These are phyloP conservation scores for Coniochaeta sp. DNA, from an alignment of 2,329 filamentous ascomycete species.

Conservation along the genomic window DNA sequence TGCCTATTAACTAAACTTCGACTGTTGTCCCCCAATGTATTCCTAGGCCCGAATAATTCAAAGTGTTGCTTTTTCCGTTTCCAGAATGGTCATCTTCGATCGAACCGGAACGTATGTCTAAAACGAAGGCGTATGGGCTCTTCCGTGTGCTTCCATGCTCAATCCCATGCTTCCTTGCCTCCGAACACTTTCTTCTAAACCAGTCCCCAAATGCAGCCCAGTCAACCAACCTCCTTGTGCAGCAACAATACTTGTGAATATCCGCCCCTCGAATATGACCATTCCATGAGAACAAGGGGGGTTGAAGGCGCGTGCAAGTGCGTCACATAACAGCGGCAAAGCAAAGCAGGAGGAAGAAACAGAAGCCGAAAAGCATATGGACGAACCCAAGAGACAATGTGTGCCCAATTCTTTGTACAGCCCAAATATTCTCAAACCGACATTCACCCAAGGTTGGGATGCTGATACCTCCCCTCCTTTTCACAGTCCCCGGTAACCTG, in stretches of 20 bases:
- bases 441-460: neutral
- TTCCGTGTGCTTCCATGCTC: neutral
- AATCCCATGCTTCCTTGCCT: neutral
- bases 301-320: neutral
- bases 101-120: neutral
- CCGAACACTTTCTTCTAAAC: neutral
- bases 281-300: neutral
- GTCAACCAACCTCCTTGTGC: neutral
- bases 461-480: neutral
- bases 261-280: neutral
- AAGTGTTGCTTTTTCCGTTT: neutral
- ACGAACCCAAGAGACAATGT: neutral
- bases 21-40: neutral
- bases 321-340: neutral
- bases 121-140: neutral
- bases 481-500: neutral
- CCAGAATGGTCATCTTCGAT: neutral
- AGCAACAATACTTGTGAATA: neutral
- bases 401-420: neutral
- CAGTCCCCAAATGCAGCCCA: neutral
- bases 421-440: neutral
- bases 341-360: neutral
- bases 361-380: neutral
- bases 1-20: neutral
- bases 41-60: neutral